A percentile compares a stretch with the other conserved stretches of the same genome.
phyloP scores from a whole-genome alignment of 352 stramenopile species.

The Pythium utonaiense region DNA sequence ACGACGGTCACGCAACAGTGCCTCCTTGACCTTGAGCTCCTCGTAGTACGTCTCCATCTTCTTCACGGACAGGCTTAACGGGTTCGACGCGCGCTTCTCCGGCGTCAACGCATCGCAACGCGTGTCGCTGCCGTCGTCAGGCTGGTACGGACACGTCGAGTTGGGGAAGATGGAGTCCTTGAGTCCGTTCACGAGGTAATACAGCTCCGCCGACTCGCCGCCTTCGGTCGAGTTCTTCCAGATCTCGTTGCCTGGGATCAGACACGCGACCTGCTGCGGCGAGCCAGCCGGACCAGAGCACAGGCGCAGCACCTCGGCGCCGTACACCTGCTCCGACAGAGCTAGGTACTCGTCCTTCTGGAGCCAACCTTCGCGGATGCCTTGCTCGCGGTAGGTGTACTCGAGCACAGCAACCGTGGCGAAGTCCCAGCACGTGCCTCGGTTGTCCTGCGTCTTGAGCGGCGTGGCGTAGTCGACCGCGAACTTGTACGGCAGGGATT shows the following conservation, averaged over 20 bases:
- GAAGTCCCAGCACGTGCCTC: slow-evolving; percentile 72
- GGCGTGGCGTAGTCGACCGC: slow-evolving; percentile 49
- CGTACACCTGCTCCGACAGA: slow-evolving; percentile 64
- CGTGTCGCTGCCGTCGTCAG: slow-evolving; percentile 42
- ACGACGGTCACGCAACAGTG: slow-evolving; percentile 33
- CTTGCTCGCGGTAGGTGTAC: slow-evolving; percentile 61
- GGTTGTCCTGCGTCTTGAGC: slow-evolving; percentile 66
- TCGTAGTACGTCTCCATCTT: slow-evolving; percentile 49
- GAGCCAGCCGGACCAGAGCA: slow-evolving; percentile 44
- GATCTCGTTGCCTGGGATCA: slow-evolving; percentile 56
- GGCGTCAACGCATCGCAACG: slow-evolving; percentile 35
- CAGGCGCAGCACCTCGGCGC: slow-evolving; percentile 52
- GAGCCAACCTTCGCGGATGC: slow-evolving; percentile 49
- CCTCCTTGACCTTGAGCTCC: slow-evolving; percentile 34
- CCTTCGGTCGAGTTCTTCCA: slow-evolving; percentile 69
- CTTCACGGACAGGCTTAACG: slow-evolving; percentile 40
- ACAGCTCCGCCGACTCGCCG: slow-evolving; percentile 42
- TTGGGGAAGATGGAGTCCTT: slow-evolving; percentile 51
- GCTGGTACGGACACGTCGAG: slow-evolving; percentile 45
- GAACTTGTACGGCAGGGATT: slow-evolving; percentile 49
- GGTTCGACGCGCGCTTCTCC: slow-evolving; percentile 40
- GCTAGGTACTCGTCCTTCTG: slow-evolving; percentile 48
- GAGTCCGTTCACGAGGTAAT: slow-evolving; percentile 50
- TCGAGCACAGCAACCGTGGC: slow-evolving; percentile 59
- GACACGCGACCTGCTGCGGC: slow-evolving; percentile 53